Evolutionary conservation across 306 rosid species (phyloP), one percentile per base, ranked within the genome.

Genomic region (Quercus bicolor): DNA sequence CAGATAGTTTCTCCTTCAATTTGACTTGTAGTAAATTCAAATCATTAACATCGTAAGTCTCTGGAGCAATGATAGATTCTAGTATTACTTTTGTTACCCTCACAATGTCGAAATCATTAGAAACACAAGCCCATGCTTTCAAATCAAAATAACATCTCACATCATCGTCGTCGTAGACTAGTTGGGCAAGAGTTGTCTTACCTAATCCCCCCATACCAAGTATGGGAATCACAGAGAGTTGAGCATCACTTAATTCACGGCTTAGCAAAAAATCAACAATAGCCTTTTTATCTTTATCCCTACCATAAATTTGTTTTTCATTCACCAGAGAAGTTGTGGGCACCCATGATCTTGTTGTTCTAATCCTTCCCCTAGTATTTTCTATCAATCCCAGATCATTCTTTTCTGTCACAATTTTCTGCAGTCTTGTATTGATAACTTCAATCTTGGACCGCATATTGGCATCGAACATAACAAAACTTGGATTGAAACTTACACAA

Each of bases 241-340:
- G 52, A 2, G 60, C 29, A 56, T 1, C 48, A 13, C 65, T 15
- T 15, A 26, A 23, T 13, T 72, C 84, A 11, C 13, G 12, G 1
- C 31, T 56, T 3, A 64, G 48, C 24, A 84, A 29, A 12, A 79
- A 24, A 0, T 74, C 37, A 2, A 66, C 4, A 2, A 80, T 66
- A 33, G 28, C 16, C 3, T 12, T 0, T 12, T 7, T 64, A 0
- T 84, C 84, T 2, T 8, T 60, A 6, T 76, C 81, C 34, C 84
- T 76, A 29, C 81, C 84, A 72, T 62, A 43, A 21, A 75, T 33
- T 6, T 77, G 43, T 28, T 33, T 19, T 18, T 34, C 20, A 9
- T 9, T 0, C 20, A 45, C 14, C 57, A 19, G 18, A 12, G 76
- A 84, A 52, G 62, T 43, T 10, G 81, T 45, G 5, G 34, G n/a